phyloP scores from a whole-genome alignment of 768 basidiomycete genomes.

The Lactarius hatsudake region DNA sequence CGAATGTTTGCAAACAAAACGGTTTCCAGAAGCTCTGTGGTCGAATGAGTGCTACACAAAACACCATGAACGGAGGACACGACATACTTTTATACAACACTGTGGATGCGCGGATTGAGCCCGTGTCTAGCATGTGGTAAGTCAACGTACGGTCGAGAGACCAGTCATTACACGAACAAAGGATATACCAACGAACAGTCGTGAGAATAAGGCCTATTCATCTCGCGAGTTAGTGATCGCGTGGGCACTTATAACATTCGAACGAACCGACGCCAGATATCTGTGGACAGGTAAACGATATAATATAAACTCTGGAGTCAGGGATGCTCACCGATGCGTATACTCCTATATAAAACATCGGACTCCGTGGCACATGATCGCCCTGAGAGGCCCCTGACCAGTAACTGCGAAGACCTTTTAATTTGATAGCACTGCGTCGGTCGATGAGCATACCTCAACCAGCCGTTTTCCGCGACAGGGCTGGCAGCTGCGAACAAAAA shows the following conservation, averaged over 20 bases:
- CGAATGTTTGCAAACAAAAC: slow-evolving; percentile 86
- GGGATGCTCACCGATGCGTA: slow-evolving; percentile 57
- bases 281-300: background rate
- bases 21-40: slow-evolving; percentile 60
- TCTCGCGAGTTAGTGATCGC: slow-evolving; percentile 1
- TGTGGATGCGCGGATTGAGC: slow-evolving; percentile 78
- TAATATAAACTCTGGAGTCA: background rate
- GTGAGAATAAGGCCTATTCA: slow-evolving; percentile 49
- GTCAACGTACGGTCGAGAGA: slow-evolving; percentile 12
- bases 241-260: background rate
- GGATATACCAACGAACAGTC: slow-evolving; percentile 64
- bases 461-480: slow-evolving; percentile 49
- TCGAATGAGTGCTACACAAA: slow-evolving; percentile 10
- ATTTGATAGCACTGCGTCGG: slow-evolving; percentile 11
- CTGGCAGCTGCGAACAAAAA: slow-evolving; percentile 40
- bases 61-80: background rate
- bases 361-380: slow-evolving; percentile 28
- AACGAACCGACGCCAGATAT: slow-evolving; percentile 17
- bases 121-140: slow-evolving; percentile 46
- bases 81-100: slow-evolving; percentile 68
- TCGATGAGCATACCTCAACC: slow-evolving; percentile 34
- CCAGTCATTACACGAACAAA: slow-evolving; percentile 51
- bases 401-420: slow-evolving; percentile 27
- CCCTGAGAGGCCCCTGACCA: slow-evolving; percentile 41
- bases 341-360: slow-evolving; percentile 60